Conservation (phyloP, 139 green algal genomes). For the Yamagishiella unicocca region DNA sequence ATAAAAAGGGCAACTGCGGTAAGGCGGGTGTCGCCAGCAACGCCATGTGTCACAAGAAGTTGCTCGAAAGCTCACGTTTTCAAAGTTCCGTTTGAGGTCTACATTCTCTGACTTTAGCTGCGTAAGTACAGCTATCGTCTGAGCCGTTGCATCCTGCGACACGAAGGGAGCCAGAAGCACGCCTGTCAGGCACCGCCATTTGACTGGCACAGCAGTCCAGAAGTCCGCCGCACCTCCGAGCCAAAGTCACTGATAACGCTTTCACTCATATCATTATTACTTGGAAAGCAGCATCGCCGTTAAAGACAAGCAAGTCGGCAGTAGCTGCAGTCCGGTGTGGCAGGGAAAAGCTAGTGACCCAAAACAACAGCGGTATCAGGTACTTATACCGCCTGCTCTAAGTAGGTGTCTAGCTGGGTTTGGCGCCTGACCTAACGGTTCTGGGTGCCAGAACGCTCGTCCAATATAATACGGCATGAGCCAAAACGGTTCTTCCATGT, state of each 20-base stretch:
- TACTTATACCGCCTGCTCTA: background rate
- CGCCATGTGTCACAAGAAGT: background rate
- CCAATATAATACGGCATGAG: too few relatives aligned
- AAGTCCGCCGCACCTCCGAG: constrained; percentile 14
- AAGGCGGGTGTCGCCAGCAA: background rate
- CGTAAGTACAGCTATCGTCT: constrained; percentile 53
- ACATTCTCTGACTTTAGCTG: constrained; percentile 59
- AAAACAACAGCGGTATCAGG: background rate
- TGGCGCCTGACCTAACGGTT: too few relatives aligned
- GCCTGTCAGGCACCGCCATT: background rate
- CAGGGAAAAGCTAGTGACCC: background rate
- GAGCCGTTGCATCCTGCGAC: constrained; percentile 47
- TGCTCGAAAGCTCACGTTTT: constrained; percentile 58
- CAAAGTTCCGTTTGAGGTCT: constrained; percentile 74
- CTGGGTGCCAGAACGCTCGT: too few relatives aligned
- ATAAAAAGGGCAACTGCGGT: background rate
- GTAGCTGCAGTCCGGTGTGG: background rate
- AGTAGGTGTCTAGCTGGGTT: too few relatives aligned
- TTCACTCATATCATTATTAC: constrained; percentile 36
- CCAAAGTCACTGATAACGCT: constrained; percentile 42
- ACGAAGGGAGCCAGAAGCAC: too few relatives aligned
- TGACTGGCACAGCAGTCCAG: background rate
- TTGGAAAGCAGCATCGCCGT: background rate
- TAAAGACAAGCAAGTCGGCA: background rate
- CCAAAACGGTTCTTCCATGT: too few relatives aligned